Evolutionary conservation across 345 rosid genomes (phyloP).

Genomic region (Brassica rapa): DNA sequence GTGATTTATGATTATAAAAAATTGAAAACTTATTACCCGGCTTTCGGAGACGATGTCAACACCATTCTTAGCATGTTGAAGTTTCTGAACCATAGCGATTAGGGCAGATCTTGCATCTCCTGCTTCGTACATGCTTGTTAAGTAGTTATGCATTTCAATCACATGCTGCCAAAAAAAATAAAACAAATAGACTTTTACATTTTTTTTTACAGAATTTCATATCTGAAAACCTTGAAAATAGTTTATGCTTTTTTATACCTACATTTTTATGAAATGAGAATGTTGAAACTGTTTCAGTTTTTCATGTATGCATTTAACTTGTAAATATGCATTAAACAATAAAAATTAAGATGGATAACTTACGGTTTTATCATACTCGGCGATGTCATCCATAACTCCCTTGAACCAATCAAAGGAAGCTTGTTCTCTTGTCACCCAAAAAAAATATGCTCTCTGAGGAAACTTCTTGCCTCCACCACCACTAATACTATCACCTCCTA

Average conservation of each 20-base stretch:
- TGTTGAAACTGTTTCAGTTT: not conserved
- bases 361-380: slow-evolving; percentile 70
- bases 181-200: not conserved
- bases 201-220: not conserved
- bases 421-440: slow-evolving; percentile 98
- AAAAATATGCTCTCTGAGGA: slow-evolving; percentile 92
- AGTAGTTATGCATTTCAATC: slow-evolving; percentile 96
- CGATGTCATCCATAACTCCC: slow-evolving; percentile 98
- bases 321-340: not conserved
- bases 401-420: slow-evolving; percentile 96
- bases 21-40: slow-evolving; percentile 56
- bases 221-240: not conserved
- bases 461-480: slow-evolving; percentile 45
- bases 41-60: slow-evolving; percentile 91
- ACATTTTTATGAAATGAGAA: not conserved
- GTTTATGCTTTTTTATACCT: not conserved
- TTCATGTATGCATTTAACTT: not conserved
- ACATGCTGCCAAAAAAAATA: slow-evolving; percentile 50
- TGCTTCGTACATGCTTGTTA: slow-evolving; percentile 92
- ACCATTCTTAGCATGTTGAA: slow-evolving; percentile 95
- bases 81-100: slow-evolving; percentile 88
- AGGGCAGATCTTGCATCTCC: slow-evolving; percentile 98
- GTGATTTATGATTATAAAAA: not conserved
- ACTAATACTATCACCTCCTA: slow-evolving; percentile 44
- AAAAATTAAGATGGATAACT: slow-evolving; percentile 16